Evolutionary conservation across 768 basidiomycete species (phyloP).

Genomic region (Tylopilus plumbeoviolaceoides): DNA sequence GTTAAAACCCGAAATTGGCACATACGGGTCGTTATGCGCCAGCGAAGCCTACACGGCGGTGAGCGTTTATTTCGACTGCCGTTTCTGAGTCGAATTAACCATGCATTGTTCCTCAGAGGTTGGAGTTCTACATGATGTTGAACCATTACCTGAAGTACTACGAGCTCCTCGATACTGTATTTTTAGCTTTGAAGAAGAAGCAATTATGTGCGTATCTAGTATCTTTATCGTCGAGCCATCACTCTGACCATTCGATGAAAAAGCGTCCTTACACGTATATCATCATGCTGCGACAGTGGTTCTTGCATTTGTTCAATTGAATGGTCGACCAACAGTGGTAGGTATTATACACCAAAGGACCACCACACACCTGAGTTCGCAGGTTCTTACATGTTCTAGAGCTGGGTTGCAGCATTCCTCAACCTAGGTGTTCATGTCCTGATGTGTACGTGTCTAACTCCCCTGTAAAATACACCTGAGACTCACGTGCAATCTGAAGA

Average conservation of each 20-base stretch:
- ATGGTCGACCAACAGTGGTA: slow-evolving; percentile 85
- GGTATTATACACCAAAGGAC: slow-evolving; percentile 27
- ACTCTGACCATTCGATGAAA: not conserved
- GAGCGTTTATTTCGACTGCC: slow-evolving; percentile 29
- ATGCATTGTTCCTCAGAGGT: slow-evolving; percentile 38
- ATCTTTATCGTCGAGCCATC: not conserved
- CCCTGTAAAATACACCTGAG: not conserved
- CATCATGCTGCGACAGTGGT: slow-evolving; percentile 95
- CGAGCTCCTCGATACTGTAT: slow-evolving; percentile 91
- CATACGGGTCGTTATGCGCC: slow-evolving; percentile 73
- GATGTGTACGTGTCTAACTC: slow-evolving; percentile 68
- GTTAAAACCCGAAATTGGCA: slow-evolving; percentile 68
- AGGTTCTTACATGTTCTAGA: slow-evolving; percentile 40
- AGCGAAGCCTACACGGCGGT: slow-evolving; percentile 78
- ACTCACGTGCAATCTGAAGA: slow-evolving; percentile 42
- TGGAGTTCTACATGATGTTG: slow-evolving; percentile 94
- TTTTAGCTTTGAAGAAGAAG: slow-evolving; percentile 96
- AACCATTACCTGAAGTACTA: slow-evolving; percentile 92
- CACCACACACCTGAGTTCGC: not conserved
- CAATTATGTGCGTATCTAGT: slow-evolving; percentile 62
- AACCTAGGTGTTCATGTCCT: slow-evolving; percentile 91
- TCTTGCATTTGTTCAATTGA: slow-evolving; percentile 88
- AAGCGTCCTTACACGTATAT: slow-evolving; percentile 95
- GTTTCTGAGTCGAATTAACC: not conserved
- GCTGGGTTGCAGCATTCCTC: slow-evolving; percentile 86